phyloP scores from a whole-genome alignment of 2,329 filamentous ascomycete species.

The Thermomyces lanuginosus region DNA sequence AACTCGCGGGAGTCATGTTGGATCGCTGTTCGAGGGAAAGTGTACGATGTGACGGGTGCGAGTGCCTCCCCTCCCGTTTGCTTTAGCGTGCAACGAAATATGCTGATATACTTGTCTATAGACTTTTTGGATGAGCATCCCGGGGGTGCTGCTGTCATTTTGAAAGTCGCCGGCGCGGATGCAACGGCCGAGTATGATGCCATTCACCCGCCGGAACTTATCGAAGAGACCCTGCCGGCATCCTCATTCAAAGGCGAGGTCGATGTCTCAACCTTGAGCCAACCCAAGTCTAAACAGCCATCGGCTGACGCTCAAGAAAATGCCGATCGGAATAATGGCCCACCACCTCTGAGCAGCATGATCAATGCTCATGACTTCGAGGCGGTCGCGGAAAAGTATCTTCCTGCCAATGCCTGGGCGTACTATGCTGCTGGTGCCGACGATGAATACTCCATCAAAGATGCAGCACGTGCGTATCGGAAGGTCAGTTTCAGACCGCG shows the following conservation, averaged over 20 bases:
- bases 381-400: conserved; percentile 15
- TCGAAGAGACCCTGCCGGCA: conserved; percentile 14
- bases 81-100: background rate
- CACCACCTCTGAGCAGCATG: conserved; percentile 16
- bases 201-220: conserved; percentile 16
- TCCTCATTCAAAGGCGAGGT: conserved; percentile 11
- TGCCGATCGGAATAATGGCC: too few species aligned
- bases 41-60: conserved; percentile 33
- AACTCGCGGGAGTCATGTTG: conserved; percentile 34
- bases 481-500: conserved; percentile 34
- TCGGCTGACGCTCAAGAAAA: too few species aligned
- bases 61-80: conserved; percentile 1
- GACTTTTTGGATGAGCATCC: conserved; percentile 20
- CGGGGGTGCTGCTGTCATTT: conserved; percentile 18
- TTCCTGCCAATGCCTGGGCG: conserved; percentile 19
- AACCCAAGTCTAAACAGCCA: conserved; percentile 1
- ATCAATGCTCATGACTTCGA: conserved; percentile 26
- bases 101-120: conserved; percentile 5
- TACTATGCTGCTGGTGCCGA: conserved; percentile 37
- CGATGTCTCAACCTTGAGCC: conserved; percentile 9
- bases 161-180: conserved; percentile 20
- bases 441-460: conserved; percentile 31
- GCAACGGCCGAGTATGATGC: conserved; percentile 21
- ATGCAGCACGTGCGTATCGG: conserved; percentile 28
- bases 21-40: conserved; percentile 35